Conservation (phyloP, 306 rosid species). For the Fragaria iinumae region DNA sequence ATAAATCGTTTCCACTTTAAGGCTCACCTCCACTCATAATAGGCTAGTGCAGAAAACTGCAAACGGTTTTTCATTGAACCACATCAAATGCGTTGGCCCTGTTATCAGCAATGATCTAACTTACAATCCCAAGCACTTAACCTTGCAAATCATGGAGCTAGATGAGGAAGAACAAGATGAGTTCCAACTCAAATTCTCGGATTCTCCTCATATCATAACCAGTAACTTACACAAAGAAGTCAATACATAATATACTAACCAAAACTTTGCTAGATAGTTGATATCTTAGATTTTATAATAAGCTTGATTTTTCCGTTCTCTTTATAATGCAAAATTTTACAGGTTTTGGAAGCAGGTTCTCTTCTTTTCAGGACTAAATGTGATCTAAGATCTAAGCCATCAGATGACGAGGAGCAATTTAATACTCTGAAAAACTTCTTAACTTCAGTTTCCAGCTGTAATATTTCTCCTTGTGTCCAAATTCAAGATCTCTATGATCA, state of each 20-base stretch:
- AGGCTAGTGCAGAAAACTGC: background rate
- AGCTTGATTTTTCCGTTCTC: background rate
- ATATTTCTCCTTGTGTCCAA: constrained; percentile 33
- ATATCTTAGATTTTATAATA: background rate
- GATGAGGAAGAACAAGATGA: background rate
- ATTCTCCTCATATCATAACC: background rate
- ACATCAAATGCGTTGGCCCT: background rate
- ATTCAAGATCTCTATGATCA: constrained; percentile 57
- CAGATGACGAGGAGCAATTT: constrained; percentile 41
- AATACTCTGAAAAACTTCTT: constrained; percentile 37
- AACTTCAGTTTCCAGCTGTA: constrained; percentile 37
- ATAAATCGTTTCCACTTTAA: background rate
- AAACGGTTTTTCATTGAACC: background rate
- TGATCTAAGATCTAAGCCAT: constrained; percentile 37
- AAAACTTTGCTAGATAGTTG: background rate
- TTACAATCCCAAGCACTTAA: background rate
- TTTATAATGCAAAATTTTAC: constrained; percentile 26
- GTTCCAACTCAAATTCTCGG: background rate
- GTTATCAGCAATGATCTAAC: background rate
- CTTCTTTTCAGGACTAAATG: constrained; percentile 42
- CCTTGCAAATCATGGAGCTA: constrained; percentile 1
- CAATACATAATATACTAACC: background rate
- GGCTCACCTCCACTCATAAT: background rate
- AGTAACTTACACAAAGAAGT: background rate
- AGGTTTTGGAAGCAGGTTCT: constrained; percentile 58